phyloP scores from a whole-genome alignment of 2,329 filamentous ascomycete genomes.

The Aspergillus proliferans region DNA sequence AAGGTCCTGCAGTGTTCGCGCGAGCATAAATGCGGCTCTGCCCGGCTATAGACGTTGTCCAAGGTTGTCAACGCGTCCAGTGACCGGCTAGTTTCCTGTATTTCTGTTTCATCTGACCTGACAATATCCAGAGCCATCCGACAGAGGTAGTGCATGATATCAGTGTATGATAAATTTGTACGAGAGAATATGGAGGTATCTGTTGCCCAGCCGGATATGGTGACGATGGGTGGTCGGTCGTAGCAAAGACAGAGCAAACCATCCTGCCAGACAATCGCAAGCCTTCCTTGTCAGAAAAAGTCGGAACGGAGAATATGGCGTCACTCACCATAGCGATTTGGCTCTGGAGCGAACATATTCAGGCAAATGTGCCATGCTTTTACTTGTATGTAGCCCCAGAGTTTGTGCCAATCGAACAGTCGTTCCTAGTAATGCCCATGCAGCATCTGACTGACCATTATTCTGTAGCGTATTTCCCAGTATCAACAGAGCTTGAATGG shows the following conservation, averaged over 20 bases:
- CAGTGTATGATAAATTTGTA: conserved; percentile 16
- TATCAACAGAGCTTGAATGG: conserved; percentile 51
- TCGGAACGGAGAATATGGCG: neutral
- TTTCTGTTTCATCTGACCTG: conserved; percentile 36
- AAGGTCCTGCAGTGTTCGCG: conserved; percentile 29
- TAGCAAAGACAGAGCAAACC: conserved; percentile 29
- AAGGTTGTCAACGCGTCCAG: conserved; percentile 36
- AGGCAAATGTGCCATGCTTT: conserved; percentile 17
- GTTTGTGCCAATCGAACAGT: conserved; percentile 29
- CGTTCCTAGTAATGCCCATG: conserved; percentile 25
- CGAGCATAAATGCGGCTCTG: conserved; percentile 45
- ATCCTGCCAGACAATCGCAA: conserved; percentile 30
- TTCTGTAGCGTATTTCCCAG: conserved; percentile 45
- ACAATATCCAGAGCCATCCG: conserved; percentile 28
- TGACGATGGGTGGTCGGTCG: conserved; percentile 26
- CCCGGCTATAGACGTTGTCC: conserved; percentile 43
- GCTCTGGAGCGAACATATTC: conserved; percentile 20
- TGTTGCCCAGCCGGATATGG: conserved; percentile 17
- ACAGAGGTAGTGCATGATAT: conserved; percentile 25
- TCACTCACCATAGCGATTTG: conserved; percentile 17
- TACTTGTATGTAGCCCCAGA: conserved; percentile 34
- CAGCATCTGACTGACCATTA: conserved; percentile 27
- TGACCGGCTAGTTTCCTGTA: conserved; percentile 7
- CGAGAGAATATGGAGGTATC: conserved; percentile 9
- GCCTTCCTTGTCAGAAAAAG: conserved; percentile 12